Evolutionary conservation across 768 basidiomycete genomes (phyloP).

Genomic region (Austroboletus eburneus): DNA sequence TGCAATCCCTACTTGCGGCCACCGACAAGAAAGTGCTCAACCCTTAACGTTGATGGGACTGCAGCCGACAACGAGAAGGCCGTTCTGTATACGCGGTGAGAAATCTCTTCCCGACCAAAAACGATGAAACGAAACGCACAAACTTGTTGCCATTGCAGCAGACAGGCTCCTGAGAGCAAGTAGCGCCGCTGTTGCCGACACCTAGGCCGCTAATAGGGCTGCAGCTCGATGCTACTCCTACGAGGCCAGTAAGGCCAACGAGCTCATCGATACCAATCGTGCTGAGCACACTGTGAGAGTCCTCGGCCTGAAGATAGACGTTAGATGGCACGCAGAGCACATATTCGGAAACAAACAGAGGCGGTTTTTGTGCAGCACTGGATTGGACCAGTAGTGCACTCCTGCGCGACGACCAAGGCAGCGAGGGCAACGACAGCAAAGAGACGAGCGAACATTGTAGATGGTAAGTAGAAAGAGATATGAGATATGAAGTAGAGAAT

Average conservation of each 20-base stretch:
- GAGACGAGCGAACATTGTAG: neutral
- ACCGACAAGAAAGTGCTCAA: no score
- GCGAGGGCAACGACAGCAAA: neutral
- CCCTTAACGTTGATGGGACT: conserved; percentile 4
- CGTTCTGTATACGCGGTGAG: conserved; percentile 1
- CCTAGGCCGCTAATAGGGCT: neutral
- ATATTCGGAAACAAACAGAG: neutral
- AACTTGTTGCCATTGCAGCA: neutral
- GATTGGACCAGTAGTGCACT: neutral
- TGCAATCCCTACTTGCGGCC: no score
- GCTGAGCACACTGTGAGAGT: neutral
- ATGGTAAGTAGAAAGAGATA: neutral
- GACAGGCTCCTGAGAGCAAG: neutral
- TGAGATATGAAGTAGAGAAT: neutral
- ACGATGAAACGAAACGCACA: neutral
- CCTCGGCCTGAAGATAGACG: neutral
- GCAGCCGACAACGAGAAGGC: conserved; percentile 12
- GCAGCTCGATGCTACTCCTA: neutral
- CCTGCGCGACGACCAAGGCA: neutral
- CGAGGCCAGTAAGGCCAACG: neutral
- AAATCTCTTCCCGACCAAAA: no score
- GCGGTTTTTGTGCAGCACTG: neutral
- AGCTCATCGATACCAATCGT: neutral
- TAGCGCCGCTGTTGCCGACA: neutral
- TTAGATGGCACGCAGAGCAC: neutral